Evolutionary conservation across 306 rosid species (phyloP), one percentile per base, ranked within the genome.

Genomic region (Fragaria iinumae): DNA sequence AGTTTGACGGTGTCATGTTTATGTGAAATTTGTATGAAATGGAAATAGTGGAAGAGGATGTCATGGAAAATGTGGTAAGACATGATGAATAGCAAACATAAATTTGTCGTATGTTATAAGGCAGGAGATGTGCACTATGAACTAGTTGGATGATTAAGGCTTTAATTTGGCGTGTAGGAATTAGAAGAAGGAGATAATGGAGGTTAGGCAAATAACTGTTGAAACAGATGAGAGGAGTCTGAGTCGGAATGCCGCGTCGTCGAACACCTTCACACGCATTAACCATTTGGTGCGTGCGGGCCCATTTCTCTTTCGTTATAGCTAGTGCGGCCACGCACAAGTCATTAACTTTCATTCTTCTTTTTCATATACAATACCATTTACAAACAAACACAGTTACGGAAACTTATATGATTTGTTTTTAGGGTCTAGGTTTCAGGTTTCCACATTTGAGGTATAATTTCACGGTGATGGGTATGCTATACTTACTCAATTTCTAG

Each of bases 181-280:
- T 56, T 56, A 56, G 8, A 21, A 56, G 8, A 11, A 57, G 64
- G 17, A 57, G 64, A 20, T 23, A 57, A 23, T 57, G 34, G 63
- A 56, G 63, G 59, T 23, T 57, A 57, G 34, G 64, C 34, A 57
- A 27, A 55, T 8, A 1, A 62, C 67, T 27, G 39, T 62, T 27
- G 39, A 62, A 62, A 13, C 67, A 62, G 67, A 62, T 27, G 41
- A 62, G 66, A 62, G 8, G 65, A 59, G 65, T 38, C 6, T 59
- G 34, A 59, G 67, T 62, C 39, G 67, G n/a, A 62, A 27, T 62
- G 39, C 67, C 67, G 39, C 39, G 67, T 62, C 39, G 39, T 17
- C 38, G 60, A 25, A 60, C 67, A 60, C 38, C 66, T 27, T 12
- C 38, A 8, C 5, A 57, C 39, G 38, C 67, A 62, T 62, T 62